Base-by-base conservation (phyloP, 805 yeast genomes). In the Cyberlindnera subsufficiens region DNA sequence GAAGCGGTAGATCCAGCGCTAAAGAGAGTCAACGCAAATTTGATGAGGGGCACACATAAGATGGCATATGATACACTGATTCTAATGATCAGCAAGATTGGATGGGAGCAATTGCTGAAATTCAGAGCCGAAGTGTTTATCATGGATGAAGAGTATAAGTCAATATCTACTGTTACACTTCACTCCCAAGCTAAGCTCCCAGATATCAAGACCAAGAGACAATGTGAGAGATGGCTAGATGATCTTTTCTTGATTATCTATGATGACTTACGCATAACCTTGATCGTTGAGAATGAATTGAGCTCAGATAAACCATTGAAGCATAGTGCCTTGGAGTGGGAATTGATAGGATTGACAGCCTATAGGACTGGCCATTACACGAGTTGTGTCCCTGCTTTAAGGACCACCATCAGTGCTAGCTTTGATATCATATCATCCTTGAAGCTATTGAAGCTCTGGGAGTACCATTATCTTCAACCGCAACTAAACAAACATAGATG, bases 221-320 rank as follows among this genome's bases (percentile, higher is more conserved):
- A 78, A 30, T 85, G 95, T 59, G 91, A 83, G 56, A 68, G 78
- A 42, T 85, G 96, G 90, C 67, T 87, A 27, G 95, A 86, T 50
- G 81, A 81, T 54, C 64, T 86, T 39, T 83, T 86, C 57, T 65
- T 82, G 63, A 71, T 80, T 2, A 63, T 86, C 27, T 86, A 80
- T 56, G 90, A 84, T 46, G 89, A 82, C 52, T 62, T 73, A 42
- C 61, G 75, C 22, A 71, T 63, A 19, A 63, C 60, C 2, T 49
- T 56, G 39, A 55, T 49, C 45, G 63, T 64, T 49, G 67, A 62
- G 38, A 58, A 55, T 39, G 64, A 62, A 40, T 44, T 60, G 4
- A 18, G 43, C 5, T 51, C 50, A 10, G 46, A 47, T 32, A 51
- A 48, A 10, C 54, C 46, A 29, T 34, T 68, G 13, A 69, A 67